phyloP scores from a whole-genome alignment of 2,329 filamentous ascomycete genomes.

The Xylaria sp. region DNA sequence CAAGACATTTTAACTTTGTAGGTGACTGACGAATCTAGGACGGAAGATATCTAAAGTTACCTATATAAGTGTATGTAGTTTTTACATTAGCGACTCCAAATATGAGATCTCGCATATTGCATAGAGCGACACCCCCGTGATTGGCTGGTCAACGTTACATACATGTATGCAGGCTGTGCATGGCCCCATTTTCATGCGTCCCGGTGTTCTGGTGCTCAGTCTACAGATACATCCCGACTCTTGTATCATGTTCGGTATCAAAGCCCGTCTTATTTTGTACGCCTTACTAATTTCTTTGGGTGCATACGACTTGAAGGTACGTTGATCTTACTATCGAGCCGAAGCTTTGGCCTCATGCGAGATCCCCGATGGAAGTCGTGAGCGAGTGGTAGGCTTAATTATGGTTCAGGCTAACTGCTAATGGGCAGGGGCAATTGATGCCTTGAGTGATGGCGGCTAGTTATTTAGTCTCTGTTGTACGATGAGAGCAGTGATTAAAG shows the following conservation, averaged over 20 bases:
- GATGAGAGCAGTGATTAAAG: no score
- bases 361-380: no score
- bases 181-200: not conserved
- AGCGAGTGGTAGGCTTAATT: no score
- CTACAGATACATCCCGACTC: no score
- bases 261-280: no score
- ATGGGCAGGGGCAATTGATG: no score
- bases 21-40: not conserved
- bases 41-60: not conserved
- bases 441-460: no score
- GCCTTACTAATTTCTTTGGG: not conserved
- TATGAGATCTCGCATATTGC: not conserved
- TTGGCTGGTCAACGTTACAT: constrained; percentile 18
- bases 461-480: no score
- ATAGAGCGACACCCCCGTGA: not conserved
- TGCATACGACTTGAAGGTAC: not conserved
- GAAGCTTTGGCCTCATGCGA: no score
- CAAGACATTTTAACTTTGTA: not conserved
- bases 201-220: no score
- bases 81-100: not conserved
- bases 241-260: no score
- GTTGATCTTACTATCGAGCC: not conserved
- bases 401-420: no score
- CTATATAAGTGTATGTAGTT: not conserved
- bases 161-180: not conserved